Conservation (phyloP, 1,284 basidiomycete species). For the Ustilago nuda region DNA sequence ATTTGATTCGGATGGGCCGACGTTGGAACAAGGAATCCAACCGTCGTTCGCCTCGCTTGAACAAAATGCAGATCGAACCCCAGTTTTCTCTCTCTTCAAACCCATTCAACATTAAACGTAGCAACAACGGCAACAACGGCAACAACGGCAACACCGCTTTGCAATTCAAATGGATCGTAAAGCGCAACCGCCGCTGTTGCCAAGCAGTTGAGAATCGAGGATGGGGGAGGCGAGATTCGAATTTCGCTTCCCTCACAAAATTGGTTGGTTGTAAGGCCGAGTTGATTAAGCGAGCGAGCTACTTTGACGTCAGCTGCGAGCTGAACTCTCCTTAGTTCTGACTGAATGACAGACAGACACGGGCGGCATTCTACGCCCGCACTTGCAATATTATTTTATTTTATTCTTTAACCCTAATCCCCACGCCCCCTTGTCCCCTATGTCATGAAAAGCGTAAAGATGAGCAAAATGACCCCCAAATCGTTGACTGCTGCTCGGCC, state of each 20-base stretch:
- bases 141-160: conserved; percentile 3
- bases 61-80: background rate
- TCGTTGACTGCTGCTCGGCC: background rate
- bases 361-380: background rate
- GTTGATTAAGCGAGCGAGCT: conserved; percentile 17
- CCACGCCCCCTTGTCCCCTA: no score
- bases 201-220: background rate
- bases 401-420: no score
- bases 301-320: conserved; percentile 17
- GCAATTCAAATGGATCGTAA: background rate
- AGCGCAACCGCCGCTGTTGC: background rate
- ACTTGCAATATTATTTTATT: background rate
- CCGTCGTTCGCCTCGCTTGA: background rate
- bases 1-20: background rate
- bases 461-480: background rate
- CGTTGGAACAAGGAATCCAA: background rate
- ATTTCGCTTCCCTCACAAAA: background rate
- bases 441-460: background rate
- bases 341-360: background rate
- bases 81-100: background rate
- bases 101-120: background rate
- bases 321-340: background rate
- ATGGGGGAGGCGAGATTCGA: background rate
- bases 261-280: conserved; percentile 21
- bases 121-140: no score